Conservation (phyloP, 2,329 filamentous ascomycete species). For the Scolecobasidium constrictum region DNA sequence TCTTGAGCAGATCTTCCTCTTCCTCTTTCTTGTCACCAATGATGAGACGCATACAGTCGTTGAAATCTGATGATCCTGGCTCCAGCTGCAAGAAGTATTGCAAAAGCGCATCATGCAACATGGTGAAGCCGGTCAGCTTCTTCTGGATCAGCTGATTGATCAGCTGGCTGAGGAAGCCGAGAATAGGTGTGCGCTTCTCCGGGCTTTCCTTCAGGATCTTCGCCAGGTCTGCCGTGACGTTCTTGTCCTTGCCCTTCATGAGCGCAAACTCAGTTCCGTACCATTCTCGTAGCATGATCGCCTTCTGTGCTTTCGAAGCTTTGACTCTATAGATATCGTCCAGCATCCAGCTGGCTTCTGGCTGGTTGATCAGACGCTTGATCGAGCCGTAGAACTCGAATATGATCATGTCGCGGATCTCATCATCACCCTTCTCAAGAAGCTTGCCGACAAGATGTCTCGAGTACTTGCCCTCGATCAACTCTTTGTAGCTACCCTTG, state of each 20-base stretch:
- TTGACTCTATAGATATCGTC: slow-evolving; percentile 92
- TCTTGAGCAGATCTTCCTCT: slow-evolving; percentile 75
- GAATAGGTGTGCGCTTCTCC: slow-evolving; percentile 77
- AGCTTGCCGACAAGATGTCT: slow-evolving; percentile 97
- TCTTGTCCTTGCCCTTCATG: slow-evolving; percentile 48
- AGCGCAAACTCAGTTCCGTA: slow-evolving; percentile 90
- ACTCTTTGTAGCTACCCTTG: slow-evolving; percentile 67
- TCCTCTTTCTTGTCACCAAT: slow-evolving; percentile 75
- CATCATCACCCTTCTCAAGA: slow-evolving; percentile 74
- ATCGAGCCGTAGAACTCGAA: slow-evolving; percentile 93
- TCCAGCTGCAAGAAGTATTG: slow-evolving; percentile 84
- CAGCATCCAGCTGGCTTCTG: slow-evolving; percentile 93
- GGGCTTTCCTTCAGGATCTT: slow-evolving; percentile 65
- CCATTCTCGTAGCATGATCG: slow-evolving; percentile 80
- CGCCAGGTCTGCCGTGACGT: slow-evolving; percentile 49
- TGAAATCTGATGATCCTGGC: slow-evolving; percentile 67
- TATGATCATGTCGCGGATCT: slow-evolving; percentile 80
- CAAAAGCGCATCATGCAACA: slow-evolving; percentile 96
- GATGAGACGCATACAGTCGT: slow-evolving; percentile 78
- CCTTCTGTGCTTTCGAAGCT: slow-evolving; percentile 78
- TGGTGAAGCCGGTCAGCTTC: slow-evolving; percentile 92
- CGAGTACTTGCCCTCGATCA: slow-evolving; percentile 92
- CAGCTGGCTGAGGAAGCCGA: slow-evolving; percentile 74
- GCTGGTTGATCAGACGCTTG: slow-evolving; percentile 85
- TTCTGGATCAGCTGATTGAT: slow-evolving; percentile 93